Base-by-base conservation (phyloP, 371 early-diverging fungal genomes). In the Actinomortierella ambigua region DNA sequence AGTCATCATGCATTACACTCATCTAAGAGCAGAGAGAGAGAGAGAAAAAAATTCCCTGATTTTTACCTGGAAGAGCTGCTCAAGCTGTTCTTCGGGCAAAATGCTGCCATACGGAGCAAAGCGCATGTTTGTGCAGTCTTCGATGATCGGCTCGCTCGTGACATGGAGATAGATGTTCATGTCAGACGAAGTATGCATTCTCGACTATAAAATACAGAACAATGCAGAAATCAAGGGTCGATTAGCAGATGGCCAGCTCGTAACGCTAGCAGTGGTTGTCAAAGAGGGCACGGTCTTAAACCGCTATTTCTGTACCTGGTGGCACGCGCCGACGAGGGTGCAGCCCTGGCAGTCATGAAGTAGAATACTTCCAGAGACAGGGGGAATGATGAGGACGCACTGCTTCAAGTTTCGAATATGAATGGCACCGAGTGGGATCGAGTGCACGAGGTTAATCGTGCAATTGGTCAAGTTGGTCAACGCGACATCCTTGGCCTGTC, bases 61-160 rank as follows among this genome's bases (percentile, higher is more conserved):
- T 20, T 44, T 54, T 65, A 73, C 66, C 17, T 63, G 55, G 59
- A 76, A 75, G 23, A 68, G 61, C 3, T 50, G 57, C 4, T 51
- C 49, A 26, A 75, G 61, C 17, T 59, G 58, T 28, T 60, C 68
- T 24, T 49, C 8, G 8, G 59, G 56, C 61, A 68, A 63, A 17
- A 73, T 52, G 7, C 60, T 53, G 5, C 56, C 44, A 15, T 65
- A 61, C 49, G 75, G 68, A 11, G 84, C 89, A 58, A 92, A 86
- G 7, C 77, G 59, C 54, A 93, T 79, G 0, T 70, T 63, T 5
- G 77, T 54, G 27, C 91, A 92, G 53, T 88, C 87, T 66, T 93
- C 94, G 64, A 95, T 94, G 61, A 93, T 92, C 2, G 94, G 93
- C 4, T 86, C 85, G 61, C 92, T 90, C 1, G 88, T 76, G 22